Percentiles rank a stretch among this genome's conserved stretches.
Conservation (phyloP, 441 rosid species). For the Eruca vesicaria region DNA sequence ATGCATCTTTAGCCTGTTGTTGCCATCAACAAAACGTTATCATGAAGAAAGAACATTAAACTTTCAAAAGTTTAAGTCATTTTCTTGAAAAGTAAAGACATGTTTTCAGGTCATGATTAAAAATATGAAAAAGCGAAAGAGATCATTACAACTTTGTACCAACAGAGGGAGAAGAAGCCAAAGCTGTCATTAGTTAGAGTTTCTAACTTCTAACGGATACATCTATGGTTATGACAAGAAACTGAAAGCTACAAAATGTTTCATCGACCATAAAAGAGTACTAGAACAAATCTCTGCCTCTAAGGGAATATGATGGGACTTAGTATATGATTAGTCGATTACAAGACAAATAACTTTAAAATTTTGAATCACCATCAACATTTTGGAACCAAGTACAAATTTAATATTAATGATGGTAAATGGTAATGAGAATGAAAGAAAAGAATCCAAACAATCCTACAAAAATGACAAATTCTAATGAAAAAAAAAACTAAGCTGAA, state of each 20-base stretch:
- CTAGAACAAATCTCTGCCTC: background rate
- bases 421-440: conserved; percentile 33
- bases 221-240: conserved; percentile 20
- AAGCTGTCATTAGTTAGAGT: conserved; percentile 21
- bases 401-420: conserved; percentile 28
- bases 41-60: conserved; percentile 39
- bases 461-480: conserved; percentile 44
- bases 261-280: background rate
- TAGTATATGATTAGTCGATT: background rate
- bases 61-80: conserved; percentile 32
- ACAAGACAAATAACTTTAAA: background rate
- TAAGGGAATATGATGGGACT: background rate
- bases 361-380: background rate
- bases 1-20: conserved; percentile 24
- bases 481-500: conserved; percentile 12
- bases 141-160: conserved; percentile 32
- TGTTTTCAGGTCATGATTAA: conserved; percentile 31
- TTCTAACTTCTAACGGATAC: conserved; percentile 19
- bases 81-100: conserved; percentile 28
- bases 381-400: conserved; percentile 43
- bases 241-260: conserved; percentile 33
- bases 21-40: conserved; percentile 36
- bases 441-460: conserved; percentile 87
- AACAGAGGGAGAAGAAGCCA: conserved; percentile 16
- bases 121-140: conserved; percentile 22